These are phyloP conservation scores for Patellaria atrata DNA, from an alignment of 495 filamentous ascomycete genomes.

Conservation along the genomic window DNA sequence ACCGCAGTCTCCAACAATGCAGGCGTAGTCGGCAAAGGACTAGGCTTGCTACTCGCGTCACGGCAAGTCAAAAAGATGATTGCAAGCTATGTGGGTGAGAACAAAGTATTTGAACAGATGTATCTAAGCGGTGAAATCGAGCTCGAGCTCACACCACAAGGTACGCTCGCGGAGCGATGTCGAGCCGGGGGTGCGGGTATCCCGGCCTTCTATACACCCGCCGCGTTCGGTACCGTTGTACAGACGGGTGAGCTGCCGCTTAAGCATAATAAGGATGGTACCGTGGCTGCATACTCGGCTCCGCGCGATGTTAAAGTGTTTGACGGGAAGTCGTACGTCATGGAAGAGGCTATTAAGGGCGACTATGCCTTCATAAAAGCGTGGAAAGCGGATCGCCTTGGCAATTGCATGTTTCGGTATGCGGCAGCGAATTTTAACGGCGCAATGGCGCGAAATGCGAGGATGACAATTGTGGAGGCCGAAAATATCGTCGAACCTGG, in stretches of 20 bases:
- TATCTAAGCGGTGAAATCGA: conserved; percentile 47
- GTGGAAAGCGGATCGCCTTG: conserved; percentile 49
- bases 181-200: conserved; percentile 51
- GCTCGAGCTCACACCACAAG: conserved; percentile 51
- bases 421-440: conserved; percentile 40
- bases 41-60: conserved; percentile 26
- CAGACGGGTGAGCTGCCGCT: conserved; percentile 47
- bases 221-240: conserved; percentile 45
- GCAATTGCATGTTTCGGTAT: conserved; percentile 46
- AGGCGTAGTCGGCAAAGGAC: conserved; percentile 41
- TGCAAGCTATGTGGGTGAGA: conserved; percentile 46
- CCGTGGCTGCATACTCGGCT: conserved; percentile 38
- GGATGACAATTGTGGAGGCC: conserved; percentile 50
- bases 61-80: conserved; percentile 45
- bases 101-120: conserved; percentile 49
- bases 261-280: conserved; percentile 36
- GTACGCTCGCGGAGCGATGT: conserved; percentile 48
- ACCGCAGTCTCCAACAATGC: conserved; percentile 56
- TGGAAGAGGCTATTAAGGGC: conserved; percentile 48
- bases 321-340: conserved; percentile 40
- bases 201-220: conserved; percentile 52
- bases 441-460: conserved; percentile 44
- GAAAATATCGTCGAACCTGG: conserved; percentile 50
- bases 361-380: conserved; percentile 51
- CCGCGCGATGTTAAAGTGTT: conserved; percentile 46